These are phyloP conservation scores for Botrytis deweyae DNA, from an alignment of 2,329 filamentous ascomycete species.

Conservation along the genomic window DNA sequence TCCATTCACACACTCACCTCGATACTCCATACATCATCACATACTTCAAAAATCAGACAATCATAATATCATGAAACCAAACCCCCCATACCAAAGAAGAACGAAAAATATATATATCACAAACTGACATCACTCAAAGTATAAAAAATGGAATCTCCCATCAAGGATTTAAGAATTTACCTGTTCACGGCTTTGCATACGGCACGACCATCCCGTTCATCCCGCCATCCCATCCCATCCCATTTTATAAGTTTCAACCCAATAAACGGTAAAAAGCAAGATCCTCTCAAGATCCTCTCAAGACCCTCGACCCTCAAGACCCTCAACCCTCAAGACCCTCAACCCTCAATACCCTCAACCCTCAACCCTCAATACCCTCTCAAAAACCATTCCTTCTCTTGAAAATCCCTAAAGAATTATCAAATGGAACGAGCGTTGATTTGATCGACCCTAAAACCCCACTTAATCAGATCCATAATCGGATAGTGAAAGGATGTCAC, in stretches of 20 bases:
- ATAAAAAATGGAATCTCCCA: not conserved
- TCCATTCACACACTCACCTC: too few relatives aligned
- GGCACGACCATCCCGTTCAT: not conserved
- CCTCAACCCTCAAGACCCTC: not conserved
- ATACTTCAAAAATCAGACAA: not conserved
- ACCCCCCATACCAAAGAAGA: not conserved
- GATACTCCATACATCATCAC: not conserved
- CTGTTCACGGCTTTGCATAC: not conserved
- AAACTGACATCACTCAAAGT: slow-evolving; percentile 8
- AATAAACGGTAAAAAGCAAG: slow-evolving; percentile 5
- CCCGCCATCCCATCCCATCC: not conserved
- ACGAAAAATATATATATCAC: not conserved
- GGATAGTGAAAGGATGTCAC: not conserved
- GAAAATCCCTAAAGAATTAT: not conserved
- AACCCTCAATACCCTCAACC: not conserved
- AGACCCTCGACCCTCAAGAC: too few relatives aligned
- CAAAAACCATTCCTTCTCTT: not conserved
- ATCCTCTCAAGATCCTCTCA: not conserved
- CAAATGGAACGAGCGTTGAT: slow-evolving; percentile 11
- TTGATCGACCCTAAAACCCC: not conserved
- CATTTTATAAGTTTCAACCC: not conserved
- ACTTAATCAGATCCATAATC: not conserved
- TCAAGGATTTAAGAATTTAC: not conserved
- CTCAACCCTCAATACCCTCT: not conserved
- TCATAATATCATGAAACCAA: not conserved